Conservation (phyloP, 1,139 yeast genomes). For the Lodderomyces elongisporus region DNA sequence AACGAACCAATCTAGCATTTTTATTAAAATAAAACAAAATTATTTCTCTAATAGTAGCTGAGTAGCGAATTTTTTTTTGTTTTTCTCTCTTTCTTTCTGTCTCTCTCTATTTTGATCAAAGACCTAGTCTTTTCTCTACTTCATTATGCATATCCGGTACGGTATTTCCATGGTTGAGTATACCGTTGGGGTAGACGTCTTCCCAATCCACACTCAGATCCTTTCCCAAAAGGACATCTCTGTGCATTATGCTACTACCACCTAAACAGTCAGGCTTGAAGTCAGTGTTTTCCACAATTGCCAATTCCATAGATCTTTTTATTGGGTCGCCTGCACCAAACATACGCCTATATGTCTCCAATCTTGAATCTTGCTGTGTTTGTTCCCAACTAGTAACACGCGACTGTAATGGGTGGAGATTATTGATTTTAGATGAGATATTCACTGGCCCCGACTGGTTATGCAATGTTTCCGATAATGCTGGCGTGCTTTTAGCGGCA, state of each 20-base stretch:
- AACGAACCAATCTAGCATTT: too few species aligned
- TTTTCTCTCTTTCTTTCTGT: slow-evolving; percentile 1
- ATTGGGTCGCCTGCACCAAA: slow-evolving; percentile 95
- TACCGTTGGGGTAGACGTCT: slow-evolving; percentile 68
- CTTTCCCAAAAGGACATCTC: slow-evolving; percentile 71
- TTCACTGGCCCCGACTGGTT: slow-evolving; percentile 55
- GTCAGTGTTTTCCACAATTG: slow-evolving; percentile 68
- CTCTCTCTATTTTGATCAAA: slow-evolving; percentile 22
- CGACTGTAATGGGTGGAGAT: slow-evolving; percentile 81
- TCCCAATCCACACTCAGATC: slow-evolving; percentile 88
- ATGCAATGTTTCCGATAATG: slow-evolving; percentile 53
- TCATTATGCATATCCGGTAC: slow-evolving; percentile 61
- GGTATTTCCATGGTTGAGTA: slow-evolving; percentile 31
- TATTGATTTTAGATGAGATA: slow-evolving; percentile 65
- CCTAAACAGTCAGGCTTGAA: slow-evolving; percentile 62
- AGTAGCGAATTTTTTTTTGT: not conserved
- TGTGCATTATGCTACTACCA: slow-evolving; percentile 59
- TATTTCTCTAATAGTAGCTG: not conserved
- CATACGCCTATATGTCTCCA: slow-evolving; percentile 76
- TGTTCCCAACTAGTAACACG: slow-evolving; percentile 77
- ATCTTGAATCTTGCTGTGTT: slow-evolving; percentile 61
- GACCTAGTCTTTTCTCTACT: slow-evolving; percentile 62
- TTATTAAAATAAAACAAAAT: not conserved
- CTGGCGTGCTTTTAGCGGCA: slow-evolving; percentile 57
- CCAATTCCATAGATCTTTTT: slow-evolving; percentile 81